Base-by-base conservation (phyloP, 2,329 filamentous ascomycete species). In the Myotisia sp. region DNA sequence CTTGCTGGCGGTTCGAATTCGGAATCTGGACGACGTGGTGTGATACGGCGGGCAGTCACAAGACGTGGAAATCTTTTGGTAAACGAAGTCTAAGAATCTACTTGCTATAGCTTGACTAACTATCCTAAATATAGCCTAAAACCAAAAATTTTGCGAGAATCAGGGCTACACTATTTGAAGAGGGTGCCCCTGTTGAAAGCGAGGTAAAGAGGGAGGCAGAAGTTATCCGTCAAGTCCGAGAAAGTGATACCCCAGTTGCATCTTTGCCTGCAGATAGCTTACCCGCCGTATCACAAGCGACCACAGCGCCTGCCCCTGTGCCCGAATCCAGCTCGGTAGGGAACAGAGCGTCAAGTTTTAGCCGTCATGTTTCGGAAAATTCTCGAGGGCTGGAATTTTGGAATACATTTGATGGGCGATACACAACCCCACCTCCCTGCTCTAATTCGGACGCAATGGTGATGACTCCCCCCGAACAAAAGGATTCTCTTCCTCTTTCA, bases 111-210 rank as follows among this genome's bases (percentile, higher is more conserved):
- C n/a, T n/a, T n/a, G n/a, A 22, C n/a, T 21, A 34, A 23, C 12
- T 17, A 21, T n/a, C 28, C n/a, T 22, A 26, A 46, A 29, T 42
- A 47, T 45, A 92, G 82, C 90, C 92, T 8, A 98, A 95, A 65
- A 90, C 87, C 1, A 92, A 93, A 60, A 85, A 79, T 0, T 98
- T 98, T 55, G 85, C 86, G 4, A 78, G 90, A 7, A 93, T 98
- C 44, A 76, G 82, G 41, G 90, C 87, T 6, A 85, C 85, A 3
- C 68, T 98, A 1, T 68, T 82, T 37, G 90, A 98, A 59, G 90
- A 98, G 60, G 71, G 74, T 10, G 75, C 85, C 0, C 90, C 90
- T 0, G 67, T 92, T 6, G 90, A 98, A 47, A 79, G 79, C 26
- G 90, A 98, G 55, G 76, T 84, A 37, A 77, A 81, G 34, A 78